Percentiles rank a stretch among this genome's conserved stretches.
Evolutionary conservation across 2,329 filamentous ascomycete species (phyloP).

Genomic region (Laburnicola sp.): DNA sequence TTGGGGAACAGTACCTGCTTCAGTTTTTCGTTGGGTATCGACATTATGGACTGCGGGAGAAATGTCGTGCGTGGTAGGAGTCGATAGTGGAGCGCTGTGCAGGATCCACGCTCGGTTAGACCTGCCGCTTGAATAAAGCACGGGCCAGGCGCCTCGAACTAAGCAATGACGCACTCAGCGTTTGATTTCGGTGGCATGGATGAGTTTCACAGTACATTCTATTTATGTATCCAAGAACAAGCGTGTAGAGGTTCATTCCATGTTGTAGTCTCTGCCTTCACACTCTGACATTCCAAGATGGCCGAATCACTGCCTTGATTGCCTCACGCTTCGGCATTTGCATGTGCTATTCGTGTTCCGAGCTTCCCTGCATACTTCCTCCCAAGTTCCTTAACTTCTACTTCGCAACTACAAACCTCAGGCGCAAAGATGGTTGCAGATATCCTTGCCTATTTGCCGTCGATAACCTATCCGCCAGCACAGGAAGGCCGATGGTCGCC

Average conservation of each 20-base stretch:
- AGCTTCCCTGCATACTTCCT: conserved; percentile 1
- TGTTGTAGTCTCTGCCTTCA: neutral
- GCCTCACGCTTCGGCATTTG: too few relatives aligned
- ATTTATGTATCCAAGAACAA: too few relatives aligned
- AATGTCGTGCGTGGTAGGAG: conserved; percentile 15
- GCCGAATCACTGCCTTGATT: neutral
- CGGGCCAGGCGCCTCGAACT: conserved; percentile 2
- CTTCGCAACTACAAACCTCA: neutral
- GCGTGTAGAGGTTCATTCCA: too few relatives aligned
- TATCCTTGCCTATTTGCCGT: conserved; percentile 47
- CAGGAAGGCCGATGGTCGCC: conserved; percentile 67
- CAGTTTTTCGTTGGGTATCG: conserved; percentile 89
- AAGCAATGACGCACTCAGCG: conserved; percentile 9
- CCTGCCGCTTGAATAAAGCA: conserved; percentile 2
- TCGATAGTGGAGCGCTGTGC: neutral
- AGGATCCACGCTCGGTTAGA: conserved; percentile 11
- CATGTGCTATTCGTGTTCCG: neutral
- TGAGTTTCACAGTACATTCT: too few relatives aligned
- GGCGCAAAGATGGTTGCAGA: conserved; percentile 26
- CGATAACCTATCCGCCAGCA: conserved; percentile 55
- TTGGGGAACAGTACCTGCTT: conserved; percentile 69
- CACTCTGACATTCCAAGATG: neutral
- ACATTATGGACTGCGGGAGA: conserved; percentile 64
- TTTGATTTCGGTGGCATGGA: conserved; percentile 2
- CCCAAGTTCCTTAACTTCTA: neutral